These are phyloP conservation scores for Penicillium sp. DNA, from an alignment of 2,329 filamentous ascomycete species.

Conservation along the genomic window DNA sequence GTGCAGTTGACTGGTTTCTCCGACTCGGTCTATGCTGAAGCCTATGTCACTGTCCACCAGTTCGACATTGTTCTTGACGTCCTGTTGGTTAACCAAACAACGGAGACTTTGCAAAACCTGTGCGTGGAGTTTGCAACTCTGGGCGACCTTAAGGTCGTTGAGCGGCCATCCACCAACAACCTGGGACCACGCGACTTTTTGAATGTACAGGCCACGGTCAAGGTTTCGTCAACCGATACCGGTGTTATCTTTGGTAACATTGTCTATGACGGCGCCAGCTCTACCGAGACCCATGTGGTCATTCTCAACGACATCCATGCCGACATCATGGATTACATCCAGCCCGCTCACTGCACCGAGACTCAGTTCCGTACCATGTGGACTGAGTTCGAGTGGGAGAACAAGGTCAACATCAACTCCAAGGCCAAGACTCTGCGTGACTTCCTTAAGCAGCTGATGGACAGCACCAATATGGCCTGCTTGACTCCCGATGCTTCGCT, in stretches of 20 bases:
- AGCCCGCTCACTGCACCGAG: slow-evolving; percentile 90
- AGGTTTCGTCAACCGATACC: slow-evolving; percentile 94
- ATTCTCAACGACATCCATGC: slow-evolving; percentile 97
- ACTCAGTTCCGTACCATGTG: slow-evolving; percentile 99
- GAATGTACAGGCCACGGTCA: slow-evolving; percentile 97
- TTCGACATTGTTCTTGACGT: slow-evolving; percentile 98
- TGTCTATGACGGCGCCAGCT: slow-evolving; percentile 87
- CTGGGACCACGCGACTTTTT: slow-evolving; percentile 91
- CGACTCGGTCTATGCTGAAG: slow-evolving; percentile 95
- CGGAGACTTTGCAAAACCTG: slow-evolving; percentile 89
- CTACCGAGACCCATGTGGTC: slow-evolving; percentile 88
- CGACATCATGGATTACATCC: slow-evolving; percentile 99
- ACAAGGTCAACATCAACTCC: slow-evolving; percentile 99
- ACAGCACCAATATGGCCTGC: slow-evolving; percentile 97
- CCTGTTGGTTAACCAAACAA: slow-evolving; percentile 91
- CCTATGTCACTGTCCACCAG: slow-evolving; percentile 96
- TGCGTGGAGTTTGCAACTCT: slow-evolving; percentile 98
- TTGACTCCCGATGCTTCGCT: slow-evolving; percentile 91
- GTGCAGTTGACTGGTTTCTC: slow-evolving; percentile 98
- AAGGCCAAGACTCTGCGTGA: slow-evolving; percentile 86
- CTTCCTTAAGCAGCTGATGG: slow-evolving; percentile 91
- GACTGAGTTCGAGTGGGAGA: slow-evolving; percentile 99
- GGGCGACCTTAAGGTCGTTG: slow-evolving; percentile 93
- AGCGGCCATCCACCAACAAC: slow-evolving; percentile 91
- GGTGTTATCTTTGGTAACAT: slow-evolving; percentile 99